phyloP scores from a whole-genome alignment of 768 basidiomycete genomes.

The Boletus patriciae region DNA sequence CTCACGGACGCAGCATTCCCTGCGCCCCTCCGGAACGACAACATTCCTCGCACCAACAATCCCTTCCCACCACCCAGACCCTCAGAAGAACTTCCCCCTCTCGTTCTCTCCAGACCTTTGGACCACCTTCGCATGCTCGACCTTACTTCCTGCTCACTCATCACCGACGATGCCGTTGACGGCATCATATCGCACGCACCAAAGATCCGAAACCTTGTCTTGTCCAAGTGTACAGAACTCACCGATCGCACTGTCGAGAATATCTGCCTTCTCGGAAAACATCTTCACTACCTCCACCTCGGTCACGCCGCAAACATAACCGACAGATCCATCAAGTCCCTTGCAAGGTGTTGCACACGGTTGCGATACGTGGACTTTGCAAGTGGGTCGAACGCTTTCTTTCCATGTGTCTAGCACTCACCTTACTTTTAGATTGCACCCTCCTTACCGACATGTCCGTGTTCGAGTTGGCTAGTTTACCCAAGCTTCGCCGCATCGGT shows the following conservation, averaged over 20 bases:
- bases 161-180: slow-evolving; percentile 83
- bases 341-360: slow-evolving; percentile 86
- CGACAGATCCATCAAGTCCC: slow-evolving; percentile 78
- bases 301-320: slow-evolving; percentile 91
- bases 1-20: slow-evolving; percentile 89
- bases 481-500: slow-evolving; percentile 91
- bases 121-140: slow-evolving; percentile 93
- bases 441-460: slow-evolving; percentile 92
- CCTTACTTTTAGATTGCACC: slow-evolving; percentile 62
- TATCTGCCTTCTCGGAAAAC: slow-evolving; percentile 85
- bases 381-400: slow-evolving; percentile 52
- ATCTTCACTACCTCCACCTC: slow-evolving; percentile 92
- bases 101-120: slow-evolving; percentile 62
- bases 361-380: slow-evolving; percentile 96
- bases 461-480: slow-evolving; percentile 82
- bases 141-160: slow-evolving; percentile 75
- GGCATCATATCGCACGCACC: slow-evolving; percentile 80
- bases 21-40: slow-evolving; percentile 48
- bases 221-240: slow-evolving; percentile 79
- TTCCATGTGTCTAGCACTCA: slow-evolving; percentile 2
- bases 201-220: slow-evolving; percentile 80
- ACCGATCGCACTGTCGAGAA: slow-evolving; percentile 82
- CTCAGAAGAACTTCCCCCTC: slow-evolving; percentile 56
- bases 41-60: slow-evolving; percentile 39
- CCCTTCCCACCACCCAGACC: slow-evolving; percentile 42